Evolutionary conservation across 2,329 filamentous ascomycete species (phyloP), one percentile per base, ranked within the genome.

Genomic region (Macroventuria anomochaeta): DNA sequence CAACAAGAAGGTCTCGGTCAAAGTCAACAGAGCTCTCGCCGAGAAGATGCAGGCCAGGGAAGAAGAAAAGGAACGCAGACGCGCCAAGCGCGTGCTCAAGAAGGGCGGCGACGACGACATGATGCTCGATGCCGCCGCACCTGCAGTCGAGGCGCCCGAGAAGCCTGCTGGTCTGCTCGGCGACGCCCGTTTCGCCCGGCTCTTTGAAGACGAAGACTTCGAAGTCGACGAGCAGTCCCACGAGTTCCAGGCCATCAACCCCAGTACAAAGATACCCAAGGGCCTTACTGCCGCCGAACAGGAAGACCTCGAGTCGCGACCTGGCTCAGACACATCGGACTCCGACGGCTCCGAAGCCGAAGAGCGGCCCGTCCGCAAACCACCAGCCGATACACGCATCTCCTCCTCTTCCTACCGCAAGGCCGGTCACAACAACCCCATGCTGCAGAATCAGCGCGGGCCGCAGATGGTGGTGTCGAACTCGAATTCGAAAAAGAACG

Each of bases 171-270:
- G 65, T 17, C 77, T 96, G 29, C 85, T 99, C 47, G 85, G 85
- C 54, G 95, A 99, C 74, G 83, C 87, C 43, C 93, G 95, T 80
- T 97, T 99, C 83, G 84, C 84, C 63, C 86, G 87, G 64, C 78
- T 99, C 57, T 99, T 97, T 78, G 88, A 97, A 70, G 91, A 97
- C 73, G 89, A 93, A 66, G 93, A 96, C 52, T 97, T 96, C 75
- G 85, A 85, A 65, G 90, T 99, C 54, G 93, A 99, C 73, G 95
- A 99, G 77, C 88, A 79, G 32, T 96, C 88, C 59, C 83, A 86
- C 67, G 93, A 97, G 74, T 99, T 96, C 80, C 85, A 87, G 54
- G 83, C 88, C 38, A 86, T 96, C 76, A 99, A 99, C 72, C 91
- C 95, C 4, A 96, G 91, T 75, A 95, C 91, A 7, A 84, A 79